Base-by-base conservation (phyloP, 2,329 filamentous ascomycete species). In the Cladosporium sp. region DNA sequence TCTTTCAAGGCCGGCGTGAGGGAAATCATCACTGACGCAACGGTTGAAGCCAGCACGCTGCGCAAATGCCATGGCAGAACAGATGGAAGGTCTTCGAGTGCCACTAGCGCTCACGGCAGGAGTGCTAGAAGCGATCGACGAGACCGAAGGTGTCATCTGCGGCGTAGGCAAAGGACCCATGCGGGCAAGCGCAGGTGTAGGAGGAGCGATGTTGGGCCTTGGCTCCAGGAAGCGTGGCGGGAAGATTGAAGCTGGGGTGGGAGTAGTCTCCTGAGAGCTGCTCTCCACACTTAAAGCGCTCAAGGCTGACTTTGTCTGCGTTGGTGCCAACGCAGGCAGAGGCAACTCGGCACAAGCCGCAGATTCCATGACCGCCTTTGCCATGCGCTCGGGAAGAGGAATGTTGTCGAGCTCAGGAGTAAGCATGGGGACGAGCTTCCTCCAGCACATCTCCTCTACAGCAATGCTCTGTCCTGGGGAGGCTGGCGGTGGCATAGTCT, bases 121-220 rank as follows among this genome's bases (percentile, higher is more conserved):
- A 85, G 85, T 86, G 77, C 77, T 81, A 69, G 80, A 81, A 71
- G 80, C 78, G 67, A 78, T 78, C 56, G 83, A 80, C 33, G 63
- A 59, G 44, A 59, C 33, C 68, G 85, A 84, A 44, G 87, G 86
- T 53, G 87, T 89, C 78, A 88, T 79, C 69, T 83, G 81, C 62
- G 87, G 86, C n/a, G 87, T 89, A 18, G 86, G 86, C 65, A 89
- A 77, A 66, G 85, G 83, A 69, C 80, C 80, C 71, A 86, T 79
- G 62, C 85, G 84, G 46, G 80, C 80, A 69, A 87, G 75, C 60
- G 82, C 79, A n/a, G 86, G 86, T 57, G 86, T 82, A 16, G 81
- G 81, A 49, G 80, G 79, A 63, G 81, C 79, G 67, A 82, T 76
- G 70, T 82, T 79, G 50, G 82, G 78, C 65, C 79, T 82, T 7